Conservation (phyloP, 257 asterid species). For the Solanum clarkiae region DNA sequence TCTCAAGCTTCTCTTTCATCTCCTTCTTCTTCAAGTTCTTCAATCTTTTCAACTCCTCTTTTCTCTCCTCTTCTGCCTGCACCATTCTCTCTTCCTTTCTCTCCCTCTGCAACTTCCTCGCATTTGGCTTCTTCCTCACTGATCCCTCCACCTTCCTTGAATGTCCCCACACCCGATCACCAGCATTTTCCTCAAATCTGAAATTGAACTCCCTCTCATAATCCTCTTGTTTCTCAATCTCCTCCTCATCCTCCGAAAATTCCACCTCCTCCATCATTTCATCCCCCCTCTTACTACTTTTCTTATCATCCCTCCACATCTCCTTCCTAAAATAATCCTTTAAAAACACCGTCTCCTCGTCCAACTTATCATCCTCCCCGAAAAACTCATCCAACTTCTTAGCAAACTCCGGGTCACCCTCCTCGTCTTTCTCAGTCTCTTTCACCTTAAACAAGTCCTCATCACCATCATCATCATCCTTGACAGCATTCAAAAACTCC, state of each 20-base stretch:
- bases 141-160: slow-evolving; percentile 71
- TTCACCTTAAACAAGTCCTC: slow-evolving; percentile 52
- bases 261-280: slow-evolving; percentile 18
- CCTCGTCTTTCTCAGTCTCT: slow-evolving; percentile 11
- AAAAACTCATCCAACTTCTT: slow-evolving; percentile 51
- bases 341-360: slow-evolving; percentile 32
- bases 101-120: slow-evolving; percentile 68
- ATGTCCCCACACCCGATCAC: slow-evolving; percentile 70
- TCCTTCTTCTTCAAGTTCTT: slow-evolving; percentile 83
- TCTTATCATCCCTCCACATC: slow-evolving; percentile 49
- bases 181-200: slow-evolving; percentile 71
- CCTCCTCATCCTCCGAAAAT: slow-evolving; percentile 61
- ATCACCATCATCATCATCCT: slow-evolving; percentile 21
- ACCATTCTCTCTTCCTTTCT: slow-evolving; percentile 74
- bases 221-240: slow-evolving; percentile 69
- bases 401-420: slow-evolving; percentile 15
- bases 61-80: slow-evolving; percentile 51
- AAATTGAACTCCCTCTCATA: slow-evolving; percentile 64
- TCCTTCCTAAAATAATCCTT: slow-evolving; percentile 46
- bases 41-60: slow-evolving; percentile 73
- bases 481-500: slow-evolving; percentile 30
- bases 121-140: slow-evolving; percentile 60
- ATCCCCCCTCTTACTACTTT: not conserved
- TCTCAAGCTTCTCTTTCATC: slow-evolving; percentile 63
- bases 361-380: slow-evolving; percentile 62